These are phyloP conservation scores for Chondrus crispus DNA, from an alignment of 23 red algal species.

Conservation along the genomic window DNA sequence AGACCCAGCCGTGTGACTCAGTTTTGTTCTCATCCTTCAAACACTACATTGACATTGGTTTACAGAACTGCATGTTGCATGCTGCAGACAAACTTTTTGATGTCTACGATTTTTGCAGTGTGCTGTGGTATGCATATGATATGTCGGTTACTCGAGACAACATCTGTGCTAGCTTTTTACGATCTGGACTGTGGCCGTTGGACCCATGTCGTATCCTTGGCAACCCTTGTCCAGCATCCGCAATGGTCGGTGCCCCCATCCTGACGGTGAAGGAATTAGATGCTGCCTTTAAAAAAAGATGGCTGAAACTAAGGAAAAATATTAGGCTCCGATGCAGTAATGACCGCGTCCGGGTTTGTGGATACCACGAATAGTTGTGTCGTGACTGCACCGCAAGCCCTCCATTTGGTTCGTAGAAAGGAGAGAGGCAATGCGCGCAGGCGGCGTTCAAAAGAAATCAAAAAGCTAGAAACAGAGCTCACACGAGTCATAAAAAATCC, in stretches of 20 bases:
- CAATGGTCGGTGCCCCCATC: background rate
- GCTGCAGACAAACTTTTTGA: background rate
- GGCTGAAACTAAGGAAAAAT: background rate
- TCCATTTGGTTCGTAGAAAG: background rate
- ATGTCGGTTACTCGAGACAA: background rate
- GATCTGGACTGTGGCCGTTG: background rate
- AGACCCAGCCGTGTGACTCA: constrained; percentile 22
- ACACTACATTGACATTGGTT: background rate
- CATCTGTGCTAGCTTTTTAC: background rate
- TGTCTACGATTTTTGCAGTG: background rate
- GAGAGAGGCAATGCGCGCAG: too few relatives aligned
- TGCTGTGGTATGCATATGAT: background rate
- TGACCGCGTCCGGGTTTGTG: background rate
- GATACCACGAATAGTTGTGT: background rate
- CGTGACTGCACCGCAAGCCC: background rate
- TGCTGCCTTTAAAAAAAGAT: background rate
- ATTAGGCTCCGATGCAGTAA: background rate
- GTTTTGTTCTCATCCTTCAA: constrained; percentile 19
- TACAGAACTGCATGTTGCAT: background rate
- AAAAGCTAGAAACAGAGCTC: too few relatives aligned
- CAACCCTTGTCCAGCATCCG: background rate
- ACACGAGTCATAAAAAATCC: too few relatives aligned
- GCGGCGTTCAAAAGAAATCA: too few relatives aligned
- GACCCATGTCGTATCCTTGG: background rate
- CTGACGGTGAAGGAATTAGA: background rate